Evolutionary conservation across 2,329 filamentous ascomycete genomes (phyloP), one percentile per base, ranked within the genome.

Genomic region (Xylaria sp.): DNA sequence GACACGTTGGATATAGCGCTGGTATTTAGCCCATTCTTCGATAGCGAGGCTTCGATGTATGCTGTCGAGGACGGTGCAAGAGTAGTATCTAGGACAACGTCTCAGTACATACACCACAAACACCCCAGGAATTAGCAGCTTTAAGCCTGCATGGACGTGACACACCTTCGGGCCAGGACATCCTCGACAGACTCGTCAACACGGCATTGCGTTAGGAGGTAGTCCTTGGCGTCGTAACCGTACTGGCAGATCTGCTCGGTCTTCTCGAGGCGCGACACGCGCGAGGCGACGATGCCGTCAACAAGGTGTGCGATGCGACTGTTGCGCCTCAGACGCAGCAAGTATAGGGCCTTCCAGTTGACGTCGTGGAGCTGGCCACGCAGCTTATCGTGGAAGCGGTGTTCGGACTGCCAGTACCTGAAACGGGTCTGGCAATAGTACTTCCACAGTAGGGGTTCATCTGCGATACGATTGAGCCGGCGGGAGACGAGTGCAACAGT

Each of bases 181-280:
- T 97, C 93, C 15, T 92, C 87, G 4, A 82, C 84, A 48, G 87
- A 84, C 13, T 91, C 86, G 17, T 85, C 82, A 40, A 86, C 84
- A 11, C 83, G 83, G 68, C 86, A 88, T 77, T 97, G 90, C 64
- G 86, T 83, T 68, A 94, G 76, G 58, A 98, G 85, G 63, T 90
- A 90, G 78, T 97, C 94, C 79, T 97, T 97, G 54, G 91, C 92
- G 82, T 98, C 94, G 76, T 94, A 95, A 0, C 94, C 94, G 75
- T 90, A 85, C 33, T 84, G 82, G 62, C 92, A 89, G 70, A 98
- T 92, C 59, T 86, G 81, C 74, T 92, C 88, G 70, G 93, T 90
- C 75, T 90, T 90, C 64, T 86, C 84, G 65, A 93, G 86, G 23
- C 94, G 90, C 63, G 88, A 85, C 42, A 89, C 86, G 78, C 93